Evolutionary conservation across 106 monocot genomes (phyloP), one percentile per base, ranked within the genome.

Genomic region (Triglochin maritima): DNA sequence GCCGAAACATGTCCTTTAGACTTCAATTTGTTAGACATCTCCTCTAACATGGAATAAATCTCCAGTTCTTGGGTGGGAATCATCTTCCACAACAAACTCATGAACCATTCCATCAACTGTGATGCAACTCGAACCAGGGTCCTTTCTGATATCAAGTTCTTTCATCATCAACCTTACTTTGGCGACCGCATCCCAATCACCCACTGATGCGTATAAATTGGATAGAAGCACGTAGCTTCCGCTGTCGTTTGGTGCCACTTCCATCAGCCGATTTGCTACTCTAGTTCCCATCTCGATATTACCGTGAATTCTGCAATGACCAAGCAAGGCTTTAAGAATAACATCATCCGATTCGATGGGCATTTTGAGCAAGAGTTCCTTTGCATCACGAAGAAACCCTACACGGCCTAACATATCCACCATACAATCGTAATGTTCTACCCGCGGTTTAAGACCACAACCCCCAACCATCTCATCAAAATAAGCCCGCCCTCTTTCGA

Each of bases 391-490:
- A 3, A 82, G 42, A 47, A 62, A 55, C 15, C 82, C 82, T 15
- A 78, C 82, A 51, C 74, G 78, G 10, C 82, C 74, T 9, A 78
- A 47, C 73, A 82, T 66, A 12, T 82, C 82, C 10, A 82, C 70
- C 74, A 82, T 60, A 57, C 74, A 78, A 3, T 66, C 70, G 45
- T 74, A 82, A 50, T 82, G 82, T n/a, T 82, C 74, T 17, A 78
- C 46, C 42, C 69, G 54, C 3, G 82, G 78, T 17, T 54, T 69
- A 11, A 82, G 10, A 0, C 60, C 56, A 47, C 66, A 78, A 7
- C 61, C 47, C 57, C 44, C 59, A 6, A 6, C 49, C 82, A 82
- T 82, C 49, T 43, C 7, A n/a, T 56, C 43, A 17, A 82, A 82
- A 51, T 71, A 68, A 0, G 46, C 46, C 4, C 45, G 62, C 2